Conservation (phyloP, 2,329 filamentous ascomycete genomes). For the Hypoxylon sp. region DNA sequence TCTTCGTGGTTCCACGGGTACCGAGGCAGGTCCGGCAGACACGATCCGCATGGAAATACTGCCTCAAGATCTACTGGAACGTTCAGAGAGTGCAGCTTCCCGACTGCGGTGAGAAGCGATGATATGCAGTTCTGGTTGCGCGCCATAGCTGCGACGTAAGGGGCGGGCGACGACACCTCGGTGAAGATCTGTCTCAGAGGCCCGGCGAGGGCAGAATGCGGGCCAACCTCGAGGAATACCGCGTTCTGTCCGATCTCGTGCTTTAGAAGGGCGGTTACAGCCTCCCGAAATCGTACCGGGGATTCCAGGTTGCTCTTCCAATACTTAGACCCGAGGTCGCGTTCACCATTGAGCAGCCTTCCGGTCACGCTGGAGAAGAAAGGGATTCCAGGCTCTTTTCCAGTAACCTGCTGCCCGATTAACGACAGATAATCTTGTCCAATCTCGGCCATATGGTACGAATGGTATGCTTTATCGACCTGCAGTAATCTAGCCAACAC, state of each 20-base stretch:
- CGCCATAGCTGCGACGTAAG: conserved; percentile 27
- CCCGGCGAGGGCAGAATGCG: conserved; percentile 36
- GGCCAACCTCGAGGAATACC: conserved; percentile 39
- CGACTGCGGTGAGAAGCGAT: conserved; percentile 25
- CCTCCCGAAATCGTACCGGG: conserved; percentile 33
- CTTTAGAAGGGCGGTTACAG: conserved; percentile 24
- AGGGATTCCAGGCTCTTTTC: conserved; percentile 16
- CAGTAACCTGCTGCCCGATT: conserved; percentile 12
- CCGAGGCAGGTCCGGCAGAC: conserved; percentile 32
- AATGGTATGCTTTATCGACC: conserved; percentile 48
- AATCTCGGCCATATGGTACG: conserved; percentile 39
- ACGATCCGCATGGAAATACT: conserved; percentile 17
- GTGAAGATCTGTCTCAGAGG: conserved; percentile 35
- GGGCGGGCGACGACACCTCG: background rate
- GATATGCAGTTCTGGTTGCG: conserved; percentile 20
- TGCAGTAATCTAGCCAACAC: conserved; percentile 35
- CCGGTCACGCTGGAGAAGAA: conserved; percentile 38
- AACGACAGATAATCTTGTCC: conserved; percentile 26
- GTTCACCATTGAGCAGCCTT: conserved; percentile 8
- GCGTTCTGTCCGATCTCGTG: conserved; percentile 10
- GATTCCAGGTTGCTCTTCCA: conserved; percentile 37
- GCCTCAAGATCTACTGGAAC: conserved; percentile 16
- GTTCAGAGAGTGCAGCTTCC: conserved; percentile 26
- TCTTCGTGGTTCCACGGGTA: conserved; percentile 38
- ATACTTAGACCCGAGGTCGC: conserved; percentile 25